phyloP scores from a whole-genome alignment of 208 protist species.

The Wallacemonas rigidus region DNA sequence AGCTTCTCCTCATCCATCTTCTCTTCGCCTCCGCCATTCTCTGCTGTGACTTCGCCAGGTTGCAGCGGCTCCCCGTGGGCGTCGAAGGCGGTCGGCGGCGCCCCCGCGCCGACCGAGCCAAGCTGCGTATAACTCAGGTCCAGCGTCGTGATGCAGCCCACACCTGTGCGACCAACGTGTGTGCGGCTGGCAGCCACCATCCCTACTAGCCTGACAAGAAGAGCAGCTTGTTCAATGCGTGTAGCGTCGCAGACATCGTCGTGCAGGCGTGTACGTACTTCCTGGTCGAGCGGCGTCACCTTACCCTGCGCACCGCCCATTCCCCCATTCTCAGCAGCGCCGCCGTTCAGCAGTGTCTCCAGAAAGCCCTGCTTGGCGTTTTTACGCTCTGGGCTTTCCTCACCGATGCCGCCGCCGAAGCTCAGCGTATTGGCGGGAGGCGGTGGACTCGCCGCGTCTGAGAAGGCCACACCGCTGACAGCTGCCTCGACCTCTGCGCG shows the following conservation, averaged over 20 bases:
- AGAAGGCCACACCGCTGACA: slow-evolving; percentile 11
- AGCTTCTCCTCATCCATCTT: background rate
- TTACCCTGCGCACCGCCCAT: slow-evolving; percentile 22
- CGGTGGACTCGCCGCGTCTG: background rate
- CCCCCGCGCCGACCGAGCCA: slow-evolving; percentile 30
- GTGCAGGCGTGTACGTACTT: slow-evolving; percentile 32
- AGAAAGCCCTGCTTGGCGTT: slow-evolving; percentile 51
- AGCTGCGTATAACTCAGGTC: slow-evolving; percentile 52
- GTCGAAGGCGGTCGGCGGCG: slow-evolving; percentile 41
- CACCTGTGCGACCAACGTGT: slow-evolving; percentile 11
- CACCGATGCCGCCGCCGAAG: slow-evolving; percentile 1
- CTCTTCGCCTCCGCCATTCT: background rate
- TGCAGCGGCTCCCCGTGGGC: slow-evolving; percentile 20
- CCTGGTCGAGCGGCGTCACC: slow-evolving; percentile 21
- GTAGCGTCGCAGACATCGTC: slow-evolving; percentile 41
- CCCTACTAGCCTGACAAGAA: slow-evolving; percentile 33
- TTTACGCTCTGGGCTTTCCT: slow-evolving; percentile 1
- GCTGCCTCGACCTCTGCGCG: slow-evolving; percentile 17
- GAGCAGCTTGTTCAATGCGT: slow-evolving; percentile 22
- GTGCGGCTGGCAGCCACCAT: slow-evolving; percentile 28
- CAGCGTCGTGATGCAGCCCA: slow-evolving; percentile 40
- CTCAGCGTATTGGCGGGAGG: background rate
- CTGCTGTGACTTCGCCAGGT: too few relatives aligned
- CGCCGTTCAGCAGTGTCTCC: slow-evolving; percentile 36
- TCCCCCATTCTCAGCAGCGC: slow-evolving; percentile 8